Conservation (phyloP, 805 yeast genomes). For the Lachancea meyersii region DNA sequence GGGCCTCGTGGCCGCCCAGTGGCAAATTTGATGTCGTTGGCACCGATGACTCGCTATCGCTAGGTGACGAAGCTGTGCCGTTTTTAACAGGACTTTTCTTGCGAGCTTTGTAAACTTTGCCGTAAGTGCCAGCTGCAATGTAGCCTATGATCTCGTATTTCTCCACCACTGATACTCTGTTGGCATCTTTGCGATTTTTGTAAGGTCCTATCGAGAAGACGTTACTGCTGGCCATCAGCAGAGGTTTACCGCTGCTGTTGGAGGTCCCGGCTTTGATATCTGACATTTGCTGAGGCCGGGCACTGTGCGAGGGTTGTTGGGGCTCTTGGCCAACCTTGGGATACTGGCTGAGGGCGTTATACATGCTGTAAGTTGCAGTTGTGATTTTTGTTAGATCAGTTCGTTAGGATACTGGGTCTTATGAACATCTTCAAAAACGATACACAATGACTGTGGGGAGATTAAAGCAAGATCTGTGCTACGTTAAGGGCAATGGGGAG, state of each 20-base stretch:
- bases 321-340: conserved; percentile 6
- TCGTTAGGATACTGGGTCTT: background rate
- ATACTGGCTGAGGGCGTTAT: conserved; percentile 7
- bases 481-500: too few species aligned
- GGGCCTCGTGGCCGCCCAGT: conserved; percentile 15
- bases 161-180: conserved; percentile 68
- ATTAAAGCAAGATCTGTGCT: background rate
- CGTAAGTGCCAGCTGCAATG: conserved; percentile 98
- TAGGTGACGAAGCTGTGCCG: background rate
- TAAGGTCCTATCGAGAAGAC: conserved; percentile 55
- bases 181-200: conserved; percentile 55
- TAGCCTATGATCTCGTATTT: conserved; percentile 87
- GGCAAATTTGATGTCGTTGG: conserved; percentile 3
- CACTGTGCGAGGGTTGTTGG: background rate
- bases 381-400: background rate
- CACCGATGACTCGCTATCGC: conserved; percentile 9
- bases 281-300: conserved; percentile 10
- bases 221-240: conserved; percentile 48
- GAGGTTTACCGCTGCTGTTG: conserved; percentile 33
- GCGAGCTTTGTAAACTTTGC: conserved; percentile 90
- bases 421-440: background rate
- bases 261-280: conserved; percentile 12
- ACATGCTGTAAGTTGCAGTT: conserved; percentile 2
- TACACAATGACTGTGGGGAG: background rate
- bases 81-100: conserved; percentile 31